These are phyloP conservation scores for Ceratocystis eucalypticola DNA, from an alignment of 2,329 filamentous ascomycete genomes.

Conservation along the genomic window DNA sequence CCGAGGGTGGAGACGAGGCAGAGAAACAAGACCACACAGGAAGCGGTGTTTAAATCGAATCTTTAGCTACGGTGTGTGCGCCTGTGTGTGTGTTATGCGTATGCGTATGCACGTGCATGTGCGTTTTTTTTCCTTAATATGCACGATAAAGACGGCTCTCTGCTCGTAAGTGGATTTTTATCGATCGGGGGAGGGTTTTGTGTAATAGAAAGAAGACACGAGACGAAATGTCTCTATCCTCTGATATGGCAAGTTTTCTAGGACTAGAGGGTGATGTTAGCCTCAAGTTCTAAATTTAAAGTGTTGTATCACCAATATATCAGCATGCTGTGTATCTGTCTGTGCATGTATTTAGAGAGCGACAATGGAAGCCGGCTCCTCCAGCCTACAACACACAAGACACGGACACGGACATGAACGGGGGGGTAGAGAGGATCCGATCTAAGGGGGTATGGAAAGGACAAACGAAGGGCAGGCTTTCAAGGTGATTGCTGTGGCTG, in stretches of 20 bases:
- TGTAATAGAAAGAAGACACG: slow-evolving; percentile 3
- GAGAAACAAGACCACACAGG: background rate
- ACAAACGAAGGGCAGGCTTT: no score
- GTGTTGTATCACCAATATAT: background rate
- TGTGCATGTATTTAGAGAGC: background rate
- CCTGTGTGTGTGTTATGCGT: background rate
- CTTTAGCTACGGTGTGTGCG: background rate
- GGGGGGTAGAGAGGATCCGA: no score
- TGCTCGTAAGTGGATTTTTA: background rate
- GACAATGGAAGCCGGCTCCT: background rate
- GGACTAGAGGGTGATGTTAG: background rate
- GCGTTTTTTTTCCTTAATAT: background rate
- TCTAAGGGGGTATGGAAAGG: no score
- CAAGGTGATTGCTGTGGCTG: no score
- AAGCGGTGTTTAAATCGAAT: background rate
- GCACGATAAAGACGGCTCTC: background rate
- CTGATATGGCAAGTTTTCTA: background rate
- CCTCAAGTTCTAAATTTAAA: background rate
- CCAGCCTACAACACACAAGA: background rate
- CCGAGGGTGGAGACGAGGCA: background rate
- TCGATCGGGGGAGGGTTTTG: background rate
- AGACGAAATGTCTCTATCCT: background rate
- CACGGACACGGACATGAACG: background rate
- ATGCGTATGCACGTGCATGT: background rate
- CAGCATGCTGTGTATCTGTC: background rate